phyloP scores from a whole-genome alignment of 179 eudicot species.

The Carnegiea gigantea region DNA sequence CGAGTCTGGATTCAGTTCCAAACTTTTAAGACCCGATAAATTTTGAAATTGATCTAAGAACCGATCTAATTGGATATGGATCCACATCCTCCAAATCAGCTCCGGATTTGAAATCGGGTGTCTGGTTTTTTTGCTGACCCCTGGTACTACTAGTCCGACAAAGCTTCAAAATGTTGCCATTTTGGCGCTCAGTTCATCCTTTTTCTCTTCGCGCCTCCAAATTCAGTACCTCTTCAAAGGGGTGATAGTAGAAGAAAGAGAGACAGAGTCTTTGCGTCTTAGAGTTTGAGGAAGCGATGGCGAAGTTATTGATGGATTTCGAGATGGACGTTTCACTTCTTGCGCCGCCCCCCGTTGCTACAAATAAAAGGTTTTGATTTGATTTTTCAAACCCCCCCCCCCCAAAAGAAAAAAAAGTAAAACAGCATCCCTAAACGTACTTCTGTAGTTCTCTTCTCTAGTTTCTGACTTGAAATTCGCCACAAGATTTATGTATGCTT shows the following conservation, averaged over 20 bases:
- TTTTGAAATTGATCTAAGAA: too few species aligned
- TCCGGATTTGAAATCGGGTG: too few species aligned
- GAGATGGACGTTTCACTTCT: conserved; percentile 18
- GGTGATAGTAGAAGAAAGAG: not conserved
- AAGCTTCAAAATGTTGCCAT: too few species aligned
- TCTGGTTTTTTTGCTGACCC: too few species aligned
- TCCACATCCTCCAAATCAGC: too few species aligned
- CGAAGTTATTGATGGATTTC: conserved; percentile 11
- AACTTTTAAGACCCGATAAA: too few species aligned
- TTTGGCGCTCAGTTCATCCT: not conserved
- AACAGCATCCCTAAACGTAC: not conserved
- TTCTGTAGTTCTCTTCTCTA: not conserved
- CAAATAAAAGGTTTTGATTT: conserved; percentile 22
- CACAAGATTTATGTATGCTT: not conserved
- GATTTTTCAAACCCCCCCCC: not conserved
- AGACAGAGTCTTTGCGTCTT: not conserved
- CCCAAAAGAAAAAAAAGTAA: too few species aligned
- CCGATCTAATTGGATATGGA: too few species aligned
- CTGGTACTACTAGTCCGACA: too few species aligned
- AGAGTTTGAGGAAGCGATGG: not conserved
- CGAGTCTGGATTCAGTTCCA: too few species aligned
- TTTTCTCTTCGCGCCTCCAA: not conserved
- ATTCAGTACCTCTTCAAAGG: not conserved
- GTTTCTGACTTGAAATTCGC: not conserved
- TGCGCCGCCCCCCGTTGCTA: not conserved